Conservation (phyloP, 805 yeast genomes). For the Scheffersomyces stipitis region DNA sequence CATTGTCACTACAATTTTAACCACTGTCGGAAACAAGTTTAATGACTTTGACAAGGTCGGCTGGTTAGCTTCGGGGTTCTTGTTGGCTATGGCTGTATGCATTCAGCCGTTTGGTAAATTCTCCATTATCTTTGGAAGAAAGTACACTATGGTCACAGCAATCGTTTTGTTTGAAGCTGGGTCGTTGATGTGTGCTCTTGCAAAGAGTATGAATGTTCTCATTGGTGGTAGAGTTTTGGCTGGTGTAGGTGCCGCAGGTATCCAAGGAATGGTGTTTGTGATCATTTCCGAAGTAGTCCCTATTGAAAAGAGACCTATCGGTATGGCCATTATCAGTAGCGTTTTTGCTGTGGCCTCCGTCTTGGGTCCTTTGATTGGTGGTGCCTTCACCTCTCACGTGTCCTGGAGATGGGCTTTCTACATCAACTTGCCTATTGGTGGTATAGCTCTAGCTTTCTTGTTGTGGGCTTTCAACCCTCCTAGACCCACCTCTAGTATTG, state of each 20-base stretch:
- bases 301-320: conserved; percentile 24
- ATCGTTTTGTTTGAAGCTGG: conserved; percentile 31
- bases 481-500: conserved; percentile 7
- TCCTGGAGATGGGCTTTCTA: conserved; percentile 30
- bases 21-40: conserved; percentile 36
- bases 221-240: conserved; percentile 42
- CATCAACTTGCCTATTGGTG: conserved; percentile 26
- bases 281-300: conserved; percentile 32
- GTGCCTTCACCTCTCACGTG: conserved; percentile 23
- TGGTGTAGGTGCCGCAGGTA: conserved; percentile 39
- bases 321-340: conserved; percentile 18
- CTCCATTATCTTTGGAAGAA: conserved; percentile 38
- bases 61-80: conserved; percentile 39
- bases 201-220: conserved; percentile 34
- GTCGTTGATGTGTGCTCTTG: conserved; percentile 38
- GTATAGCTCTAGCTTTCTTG: conserved; percentile 17
- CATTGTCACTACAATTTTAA: conserved; percentile 34
- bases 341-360: conserved; percentile 23
- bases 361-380: conserved; percentile 25
- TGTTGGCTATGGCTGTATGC: conserved; percentile 33
- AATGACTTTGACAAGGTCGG: conserved; percentile 33
- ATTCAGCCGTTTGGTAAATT: conserved; percentile 38
- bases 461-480: conserved; percentile 21
- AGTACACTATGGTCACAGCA: conserved; percentile 23
- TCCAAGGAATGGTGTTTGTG: conserved; percentile 27